A percentile compares a stretch with the other conserved stretches of the same genome.
Conservation (phyloP, 768 basidiomycete genomes). For the Suillus lakei region DNA sequence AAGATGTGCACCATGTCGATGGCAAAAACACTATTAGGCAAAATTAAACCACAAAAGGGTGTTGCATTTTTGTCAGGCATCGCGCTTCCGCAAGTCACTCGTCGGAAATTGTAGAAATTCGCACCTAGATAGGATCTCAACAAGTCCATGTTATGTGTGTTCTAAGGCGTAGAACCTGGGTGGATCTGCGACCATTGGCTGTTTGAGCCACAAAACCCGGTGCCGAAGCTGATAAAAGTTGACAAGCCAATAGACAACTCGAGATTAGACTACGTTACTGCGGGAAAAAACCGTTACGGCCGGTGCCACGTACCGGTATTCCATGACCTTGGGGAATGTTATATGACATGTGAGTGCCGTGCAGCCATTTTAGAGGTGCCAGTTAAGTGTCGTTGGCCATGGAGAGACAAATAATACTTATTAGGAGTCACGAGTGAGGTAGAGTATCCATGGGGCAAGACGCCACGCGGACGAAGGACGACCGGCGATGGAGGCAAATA, state of each 20-base stretch:
- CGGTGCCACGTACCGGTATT: neutral
- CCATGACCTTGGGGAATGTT: neutral
- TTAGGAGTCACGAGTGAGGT: neutral
- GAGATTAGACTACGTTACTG: neutral
- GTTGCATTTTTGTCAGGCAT: neutral
- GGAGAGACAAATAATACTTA: neutral
- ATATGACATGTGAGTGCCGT: neutral
- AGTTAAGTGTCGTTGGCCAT: neutral
- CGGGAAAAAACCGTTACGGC: neutral
- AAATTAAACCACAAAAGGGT: neutral
- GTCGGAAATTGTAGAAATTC: neutral
- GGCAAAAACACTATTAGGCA: neutral
- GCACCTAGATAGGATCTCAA: neutral
- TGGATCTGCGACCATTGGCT: too few relatives aligned
- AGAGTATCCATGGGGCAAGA: neutral
- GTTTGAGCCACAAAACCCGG: neutral
- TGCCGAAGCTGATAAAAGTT: neutral
- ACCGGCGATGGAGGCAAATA: neutral
- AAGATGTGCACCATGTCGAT: neutral
- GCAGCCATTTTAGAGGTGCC: neutral
- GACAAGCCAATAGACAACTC: neutral
- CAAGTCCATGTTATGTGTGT: neutral
- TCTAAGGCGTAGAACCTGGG: neutral
- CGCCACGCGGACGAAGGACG: neutral
- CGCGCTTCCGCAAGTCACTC: too few relatives aligned